phyloP scores from a whole-genome alignment of 2,329 filamentous ascomycete species.

The Cladophialophora exuberans region DNA sequence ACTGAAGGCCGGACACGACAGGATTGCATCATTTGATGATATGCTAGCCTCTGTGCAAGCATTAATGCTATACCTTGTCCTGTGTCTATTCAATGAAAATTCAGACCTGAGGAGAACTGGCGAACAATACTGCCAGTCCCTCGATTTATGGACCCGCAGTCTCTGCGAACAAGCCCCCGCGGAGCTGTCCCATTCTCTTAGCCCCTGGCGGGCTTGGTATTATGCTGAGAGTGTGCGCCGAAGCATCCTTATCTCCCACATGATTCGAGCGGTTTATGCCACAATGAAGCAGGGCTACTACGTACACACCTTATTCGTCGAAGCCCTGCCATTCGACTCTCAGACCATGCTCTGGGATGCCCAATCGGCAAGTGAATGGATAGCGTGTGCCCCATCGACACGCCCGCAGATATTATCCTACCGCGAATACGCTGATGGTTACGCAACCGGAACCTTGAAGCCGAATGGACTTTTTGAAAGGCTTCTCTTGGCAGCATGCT shows the following conservation, averaged over 20 bases:
- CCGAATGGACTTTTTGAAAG: neutral
- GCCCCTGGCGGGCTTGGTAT: constrained; percentile 10
- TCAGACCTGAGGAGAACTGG: neutral
- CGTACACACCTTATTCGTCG: constrained; percentile 7
- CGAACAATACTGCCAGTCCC: neutral
- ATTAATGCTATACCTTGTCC: neutral
- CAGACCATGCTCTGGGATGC: constrained; percentile 3
- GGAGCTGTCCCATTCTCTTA: neutral
- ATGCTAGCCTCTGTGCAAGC: neutral
- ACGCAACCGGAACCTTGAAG: neutral
- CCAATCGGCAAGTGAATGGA: constrained; percentile 3
- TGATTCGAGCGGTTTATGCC: constrained; percentile 6
- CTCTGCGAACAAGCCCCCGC: neutral
- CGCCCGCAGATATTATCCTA: neutral
- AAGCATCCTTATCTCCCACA: constrained; percentile 5
- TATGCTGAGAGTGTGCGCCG: constrained; percentile 10
- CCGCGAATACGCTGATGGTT: neutral
- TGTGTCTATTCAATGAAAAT: neutral
- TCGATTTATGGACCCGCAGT: neutral
- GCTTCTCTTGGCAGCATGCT: neutral
- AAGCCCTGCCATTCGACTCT: constrained; percentile 11
- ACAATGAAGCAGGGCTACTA: constrained; percentile 4
- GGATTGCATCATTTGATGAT: neutral
- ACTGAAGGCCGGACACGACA: neutral
- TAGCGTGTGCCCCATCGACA: neutral